Conservation (phyloP, 768 basidiomycete species). For the Boletus patriciae region DNA sequence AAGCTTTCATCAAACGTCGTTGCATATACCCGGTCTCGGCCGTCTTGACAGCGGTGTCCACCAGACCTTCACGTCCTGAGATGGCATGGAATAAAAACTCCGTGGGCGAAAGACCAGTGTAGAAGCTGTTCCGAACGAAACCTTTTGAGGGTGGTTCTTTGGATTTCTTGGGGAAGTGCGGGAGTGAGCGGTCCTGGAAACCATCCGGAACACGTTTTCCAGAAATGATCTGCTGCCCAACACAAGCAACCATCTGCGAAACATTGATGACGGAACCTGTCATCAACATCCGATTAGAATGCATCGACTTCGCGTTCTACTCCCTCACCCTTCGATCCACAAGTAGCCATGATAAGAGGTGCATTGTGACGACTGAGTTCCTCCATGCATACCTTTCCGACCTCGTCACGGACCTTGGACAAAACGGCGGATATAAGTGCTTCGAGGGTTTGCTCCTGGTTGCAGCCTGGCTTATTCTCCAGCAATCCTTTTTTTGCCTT, state of each 20-base stretch:
- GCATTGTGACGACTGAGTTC: conserved; percentile 98
- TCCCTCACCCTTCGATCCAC: conserved; percentile 89
- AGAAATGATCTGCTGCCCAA: conserved; percentile 98
- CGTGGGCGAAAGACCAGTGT: conserved; percentile 84
- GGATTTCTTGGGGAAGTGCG: conserved; percentile 97
- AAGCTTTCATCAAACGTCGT: conserved; percentile 95
- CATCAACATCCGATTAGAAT: conserved; percentile 1
- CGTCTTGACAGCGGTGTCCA: conserved; percentile 99
- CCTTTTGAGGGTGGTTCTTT: conserved; percentile 96
- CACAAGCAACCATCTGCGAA: conserved; percentile 99
- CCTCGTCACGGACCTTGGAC: conserved; percentile 93
- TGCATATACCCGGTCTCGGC: conserved; percentile 99
- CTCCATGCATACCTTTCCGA: conserved; percentile 97
- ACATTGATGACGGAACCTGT: conserved; percentile 99
- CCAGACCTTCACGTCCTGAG: conserved; percentile 95
- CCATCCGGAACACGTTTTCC: conserved; percentile 98
- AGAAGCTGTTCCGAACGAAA: conserved; percentile 98
- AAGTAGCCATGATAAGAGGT: conserved; percentile 97
- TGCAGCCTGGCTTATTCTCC: conserved; percentile 96
- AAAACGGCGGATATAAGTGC: conserved; percentile 92
- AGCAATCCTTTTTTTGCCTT: conserved; percentile 87
- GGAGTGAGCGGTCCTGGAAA: conserved; percentile 98
- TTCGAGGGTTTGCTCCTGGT: conserved; percentile 96
- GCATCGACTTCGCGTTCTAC: not conserved
- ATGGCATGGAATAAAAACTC: conserved; percentile 99